Conservation (phyloP, 106 monocot species). For the Apostasia shenzhenica region DNA sequence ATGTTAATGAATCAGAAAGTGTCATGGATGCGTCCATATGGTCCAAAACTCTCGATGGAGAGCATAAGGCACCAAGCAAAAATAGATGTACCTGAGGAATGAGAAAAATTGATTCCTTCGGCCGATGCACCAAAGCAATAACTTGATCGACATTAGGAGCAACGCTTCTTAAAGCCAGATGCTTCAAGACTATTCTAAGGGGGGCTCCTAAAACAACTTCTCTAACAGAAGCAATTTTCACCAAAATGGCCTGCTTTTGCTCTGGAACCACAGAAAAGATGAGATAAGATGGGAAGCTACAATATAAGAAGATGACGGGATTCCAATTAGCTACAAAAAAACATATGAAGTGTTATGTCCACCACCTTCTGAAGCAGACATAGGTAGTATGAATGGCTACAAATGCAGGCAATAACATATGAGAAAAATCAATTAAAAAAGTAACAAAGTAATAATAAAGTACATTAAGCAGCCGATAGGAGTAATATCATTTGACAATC, state of each 20-base stretch:
- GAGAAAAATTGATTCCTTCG: slow-evolving; percentile 87
- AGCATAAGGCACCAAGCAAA: not conserved
- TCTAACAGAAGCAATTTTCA: slow-evolving; percentile 95
- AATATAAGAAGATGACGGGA: not conserved
- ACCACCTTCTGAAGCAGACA: too few species aligned
- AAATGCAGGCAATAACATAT: too few species aligned
- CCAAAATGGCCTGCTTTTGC: slow-evolving; percentile 56
- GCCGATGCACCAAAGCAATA: slow-evolving; percentile 86
- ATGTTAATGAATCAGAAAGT: too few species aligned
- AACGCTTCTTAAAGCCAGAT: slow-evolving; percentile 59
- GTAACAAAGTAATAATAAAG: too few species aligned
- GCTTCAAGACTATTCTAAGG: slow-evolving; percentile 65
- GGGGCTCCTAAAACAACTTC: slow-evolving; percentile 96
- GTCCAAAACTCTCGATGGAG: too few species aligned
- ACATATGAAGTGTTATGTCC: too few species aligned
- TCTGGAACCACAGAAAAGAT: slow-evolving; percentile 37
- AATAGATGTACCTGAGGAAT: slow-evolving; percentile 67
- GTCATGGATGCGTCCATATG: too few species aligned
- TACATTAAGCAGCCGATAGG: too few species aligned
- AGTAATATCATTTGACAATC: too few species aligned
- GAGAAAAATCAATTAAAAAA: too few species aligned
- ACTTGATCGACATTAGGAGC: slow-evolving; percentile 47
- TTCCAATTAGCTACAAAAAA: not conserved
- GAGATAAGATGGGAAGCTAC: not conserved
- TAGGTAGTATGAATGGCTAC: too few species aligned